Conservation (phyloP, 768 basidiomycete species). For the Cystoderma amianthinum region DNA sequence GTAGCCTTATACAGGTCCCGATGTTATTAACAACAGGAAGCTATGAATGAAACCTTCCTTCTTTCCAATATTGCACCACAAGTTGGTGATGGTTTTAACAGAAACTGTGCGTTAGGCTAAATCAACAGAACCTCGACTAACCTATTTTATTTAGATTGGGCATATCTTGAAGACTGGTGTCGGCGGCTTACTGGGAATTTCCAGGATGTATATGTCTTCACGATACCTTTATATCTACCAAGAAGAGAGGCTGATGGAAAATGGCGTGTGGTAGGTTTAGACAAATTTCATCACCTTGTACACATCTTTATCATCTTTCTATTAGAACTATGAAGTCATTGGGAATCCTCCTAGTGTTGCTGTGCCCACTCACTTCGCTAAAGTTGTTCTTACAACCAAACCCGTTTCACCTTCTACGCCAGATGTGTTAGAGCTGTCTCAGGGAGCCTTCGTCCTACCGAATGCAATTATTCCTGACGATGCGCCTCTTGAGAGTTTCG, state of each 20-base stretch:
- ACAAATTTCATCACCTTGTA: too few species aligned
- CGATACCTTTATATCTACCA: slow-evolving; percentile 94
- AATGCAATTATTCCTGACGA: slow-evolving; percentile 90
- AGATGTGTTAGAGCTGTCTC: slow-evolving; percentile 66
- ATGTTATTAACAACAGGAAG: slow-evolving; percentile 36
- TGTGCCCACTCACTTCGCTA: slow-evolving; percentile 98
- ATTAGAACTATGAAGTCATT: slow-evolving; percentile 91
- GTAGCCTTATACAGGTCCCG: not conserved
- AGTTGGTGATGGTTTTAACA: slow-evolving; percentile 95
- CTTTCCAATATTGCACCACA: slow-evolving; percentile 97
- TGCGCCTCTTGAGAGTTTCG: slow-evolving; percentile 71
- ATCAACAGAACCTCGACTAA: not conserved
- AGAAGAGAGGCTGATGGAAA: slow-evolving; percentile 82
- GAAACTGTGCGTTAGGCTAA: slow-evolving; percentile 66
- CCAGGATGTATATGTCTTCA: slow-evolving; percentile 95
- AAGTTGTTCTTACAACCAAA: slow-evolving; percentile 79
- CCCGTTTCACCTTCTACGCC: slow-evolving; percentile 70
- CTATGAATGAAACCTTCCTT: slow-evolving; percentile 96
- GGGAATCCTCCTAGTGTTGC: slow-evolving; percentile 84
- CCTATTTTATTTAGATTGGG: slow-evolving; percentile 66
- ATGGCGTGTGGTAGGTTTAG: slow-evolving; percentile 85
- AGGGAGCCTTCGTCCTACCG: slow-evolving; percentile 93
- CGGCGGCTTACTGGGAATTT: slow-evolving; percentile 82
- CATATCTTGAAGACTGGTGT: slow-evolving; percentile 95
- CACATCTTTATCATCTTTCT: too few species aligned